Percentiles rank a stretch among this genome's conserved stretches.
phyloP scores from a whole-genome alignment of 495 filamentous ascomycete genomes.

The Daldinia grandis region DNA sequence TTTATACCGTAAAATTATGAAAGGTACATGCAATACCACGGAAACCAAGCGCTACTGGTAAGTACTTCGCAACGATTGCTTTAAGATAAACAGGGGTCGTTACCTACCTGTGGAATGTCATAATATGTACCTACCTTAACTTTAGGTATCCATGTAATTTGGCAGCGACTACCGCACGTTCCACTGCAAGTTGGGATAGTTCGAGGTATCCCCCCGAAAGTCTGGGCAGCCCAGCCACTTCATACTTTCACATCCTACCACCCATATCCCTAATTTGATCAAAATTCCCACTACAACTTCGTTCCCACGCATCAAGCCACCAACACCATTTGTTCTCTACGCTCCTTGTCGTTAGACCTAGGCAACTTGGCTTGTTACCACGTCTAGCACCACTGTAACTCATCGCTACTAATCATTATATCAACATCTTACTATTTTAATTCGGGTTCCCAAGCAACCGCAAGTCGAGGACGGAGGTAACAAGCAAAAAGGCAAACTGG shows the following conservation, averaged over 20 bases:
- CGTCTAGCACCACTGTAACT: slow-evolving; percentile 3
- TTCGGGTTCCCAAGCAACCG: background rate
- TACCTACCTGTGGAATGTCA: slow-evolving; percentile 32
- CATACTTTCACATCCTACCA: slow-evolving; percentile 17
- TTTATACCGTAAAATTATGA: slow-evolving; percentile 1
- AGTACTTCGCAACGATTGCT: slow-evolving; percentile 27
- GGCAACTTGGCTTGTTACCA: slow-evolving; percentile 12
- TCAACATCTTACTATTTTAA: slow-evolving; percentile 14
- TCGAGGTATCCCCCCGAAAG: background rate
- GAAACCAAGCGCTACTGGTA: background rate
- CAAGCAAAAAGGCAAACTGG: background rate
- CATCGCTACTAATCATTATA: slow-evolving; percentile 10
- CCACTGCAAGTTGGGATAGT: slow-evolving; percentile 31
- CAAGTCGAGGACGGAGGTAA: background rate
- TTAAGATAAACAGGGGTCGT: background rate
- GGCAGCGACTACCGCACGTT: slow-evolving; percentile 13
- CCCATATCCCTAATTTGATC: slow-evolving; percentile 15
- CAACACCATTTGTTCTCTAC: slow-evolving; percentile 9
- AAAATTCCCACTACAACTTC: slow-evolving; percentile 26
- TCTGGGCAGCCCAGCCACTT: slow-evolving; percentile 32
- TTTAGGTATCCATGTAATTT: slow-evolving; percentile 3
- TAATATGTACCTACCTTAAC: slow-evolving; percentile 2
- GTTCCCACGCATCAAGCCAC: slow-evolving; percentile 9
- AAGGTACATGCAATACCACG: slow-evolving; percentile 15
- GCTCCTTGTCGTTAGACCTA: slow-evolving; percentile 10